Evolutionary conservation across 2,329 filamentous ascomycete species (phyloP).

Genomic region (Incumbomyces lentus): DNA sequence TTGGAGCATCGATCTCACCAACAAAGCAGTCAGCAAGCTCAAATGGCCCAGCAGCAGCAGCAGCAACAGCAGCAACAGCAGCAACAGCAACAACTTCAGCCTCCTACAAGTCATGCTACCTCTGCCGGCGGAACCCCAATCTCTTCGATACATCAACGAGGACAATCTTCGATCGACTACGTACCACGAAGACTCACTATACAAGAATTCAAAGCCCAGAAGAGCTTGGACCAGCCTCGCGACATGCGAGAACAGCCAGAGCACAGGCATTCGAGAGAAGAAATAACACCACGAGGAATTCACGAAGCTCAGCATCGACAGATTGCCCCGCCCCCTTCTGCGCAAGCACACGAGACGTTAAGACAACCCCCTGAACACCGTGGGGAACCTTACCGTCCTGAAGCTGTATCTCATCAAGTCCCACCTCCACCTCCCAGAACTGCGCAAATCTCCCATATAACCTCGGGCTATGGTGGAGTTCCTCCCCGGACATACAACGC

Average conservation of each 20-base stretch:
- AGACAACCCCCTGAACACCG: conserved; percentile 9
- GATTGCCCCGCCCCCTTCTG: conserved; percentile 9
- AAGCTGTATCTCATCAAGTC: conserved; percentile 20
- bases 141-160: conserved; percentile 16
- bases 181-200: conserved; percentile 14
- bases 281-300: not conserved
- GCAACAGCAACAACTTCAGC: conserved; percentile 8
- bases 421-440: conserved; percentile 11
- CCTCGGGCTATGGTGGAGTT: not conserved
- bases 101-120: conserved; percentile 12
- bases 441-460: not conserved
- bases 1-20: not conserved
- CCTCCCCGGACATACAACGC: conserved; percentile 4
- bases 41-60: conserved; percentile 3
- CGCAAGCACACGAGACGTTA: conserved; percentile 22
- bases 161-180: conserved; percentile 12
- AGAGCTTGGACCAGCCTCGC: conserved; percentile 11
- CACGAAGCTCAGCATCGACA: conserved; percentile 1
- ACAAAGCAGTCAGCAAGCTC: not conserved
- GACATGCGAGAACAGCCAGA: conserved; percentile 2
- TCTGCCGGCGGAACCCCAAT: conserved; percentile 19
- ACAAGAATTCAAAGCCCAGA: conserved; percentile 19
- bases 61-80: conserved; percentile 8
- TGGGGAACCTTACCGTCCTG: conserved; percentile 10
- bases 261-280: not conserved